phyloP scores from a whole-genome alignment of 495 filamentous ascomycete species.

The Cercophora newfieldiana region DNA sequence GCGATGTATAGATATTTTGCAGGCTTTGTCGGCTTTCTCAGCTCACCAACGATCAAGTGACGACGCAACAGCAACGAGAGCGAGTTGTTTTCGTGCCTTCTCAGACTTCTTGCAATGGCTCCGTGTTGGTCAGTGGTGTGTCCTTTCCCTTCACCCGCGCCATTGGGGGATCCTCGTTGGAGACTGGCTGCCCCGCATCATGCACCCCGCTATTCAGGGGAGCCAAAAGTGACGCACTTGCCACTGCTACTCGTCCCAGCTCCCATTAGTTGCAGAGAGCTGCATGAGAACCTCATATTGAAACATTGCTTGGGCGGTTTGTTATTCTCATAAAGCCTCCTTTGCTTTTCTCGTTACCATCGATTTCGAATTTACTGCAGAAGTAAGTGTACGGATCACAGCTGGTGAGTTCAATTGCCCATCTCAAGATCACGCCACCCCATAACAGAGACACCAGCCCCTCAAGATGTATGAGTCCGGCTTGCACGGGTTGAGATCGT shows the following conservation, averaged over 20 bases:
- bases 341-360: not conserved
- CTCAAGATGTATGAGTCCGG: no score
- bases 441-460: not conserved
- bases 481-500: not conserved
- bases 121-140: not conserved
- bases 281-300: not conserved
- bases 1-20: not conserved
- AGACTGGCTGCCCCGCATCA: not conserved
- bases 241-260: not conserved
- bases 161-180: not conserved
- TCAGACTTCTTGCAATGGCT: not conserved
- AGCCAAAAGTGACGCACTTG: conserved; percentile 5
- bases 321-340: not conserved
- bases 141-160: not conserved
- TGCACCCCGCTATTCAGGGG: not conserved
- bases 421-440: not conserved
- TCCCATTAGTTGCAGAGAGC: not conserved
- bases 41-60: not conserved
- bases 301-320: not conserved
- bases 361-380: not conserved
- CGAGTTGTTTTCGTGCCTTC: not conserved
- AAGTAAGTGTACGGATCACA: not conserved
- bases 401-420: not conserved
- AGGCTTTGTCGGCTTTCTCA: not conserved
- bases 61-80: not conserved